A percentile compares a stretch with the other conserved stretches of the same genome.
Evolutionary conservation across 306 rosid genomes (phyloP).

Genomic region (Trifolium subterraneum): DNA sequence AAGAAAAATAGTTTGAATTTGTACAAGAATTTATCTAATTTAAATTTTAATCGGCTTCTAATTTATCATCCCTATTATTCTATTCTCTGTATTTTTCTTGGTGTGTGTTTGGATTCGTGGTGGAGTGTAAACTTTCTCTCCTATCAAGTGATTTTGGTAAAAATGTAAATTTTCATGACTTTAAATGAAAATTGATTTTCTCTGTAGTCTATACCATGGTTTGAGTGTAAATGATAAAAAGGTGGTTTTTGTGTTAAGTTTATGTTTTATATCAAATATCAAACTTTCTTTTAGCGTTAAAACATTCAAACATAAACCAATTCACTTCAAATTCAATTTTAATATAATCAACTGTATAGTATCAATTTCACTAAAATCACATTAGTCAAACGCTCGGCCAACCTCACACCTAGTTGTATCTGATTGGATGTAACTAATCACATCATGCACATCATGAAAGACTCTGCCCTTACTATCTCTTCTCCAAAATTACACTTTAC

Average conservation of each 20-base stretch:
- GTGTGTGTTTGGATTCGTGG: neutral
- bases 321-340: neutral
- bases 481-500: neutral
- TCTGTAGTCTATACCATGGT: neutral
- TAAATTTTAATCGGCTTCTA: neutral
- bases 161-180: neutral
- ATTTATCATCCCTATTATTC: neutral
- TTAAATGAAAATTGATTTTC: neutral
- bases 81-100: neutral
- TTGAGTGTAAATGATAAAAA: neutral
- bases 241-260: neutral
- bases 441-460: neutral
- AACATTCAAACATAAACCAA: neutral
- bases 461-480: neutral
- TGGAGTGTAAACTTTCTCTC: neutral
- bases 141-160: neutral
- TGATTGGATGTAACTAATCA: neutral
- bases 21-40: neutral
- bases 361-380: neutral
- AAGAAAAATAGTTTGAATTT: neutral
- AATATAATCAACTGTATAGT: neutral
- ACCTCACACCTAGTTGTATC: neutral
- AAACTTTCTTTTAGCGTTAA: neutral
- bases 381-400: neutral
- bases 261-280: slow-evolving; percentile 2